phyloP scores from a whole-genome alignment of 768 basidiomycete species.

The Auricularia cornea region DNA sequence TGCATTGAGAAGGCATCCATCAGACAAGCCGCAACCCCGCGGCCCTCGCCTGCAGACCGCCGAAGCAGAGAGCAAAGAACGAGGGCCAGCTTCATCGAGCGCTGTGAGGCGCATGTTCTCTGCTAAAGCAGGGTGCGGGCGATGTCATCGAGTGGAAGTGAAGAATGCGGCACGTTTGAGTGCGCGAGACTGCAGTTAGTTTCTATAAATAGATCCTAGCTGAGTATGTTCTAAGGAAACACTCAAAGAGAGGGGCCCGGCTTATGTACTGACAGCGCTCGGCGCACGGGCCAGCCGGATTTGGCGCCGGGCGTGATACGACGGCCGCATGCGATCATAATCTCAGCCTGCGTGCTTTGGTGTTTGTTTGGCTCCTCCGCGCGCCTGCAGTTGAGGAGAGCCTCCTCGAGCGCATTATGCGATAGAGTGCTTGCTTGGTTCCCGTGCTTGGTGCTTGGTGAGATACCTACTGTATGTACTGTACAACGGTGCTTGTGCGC shows the following conservation, averaged over 20 bases:
- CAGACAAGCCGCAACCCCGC: background rate
- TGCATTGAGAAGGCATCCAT: background rate
- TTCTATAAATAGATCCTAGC: slow-evolving; percentile 3
- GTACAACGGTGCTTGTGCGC: no score
- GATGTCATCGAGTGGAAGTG: background rate
- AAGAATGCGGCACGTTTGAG: slow-evolving; percentile 1
- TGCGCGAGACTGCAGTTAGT: slow-evolving; percentile 1
- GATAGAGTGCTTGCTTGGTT: no score
- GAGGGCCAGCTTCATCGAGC: background rate
- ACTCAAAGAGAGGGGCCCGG: background rate
- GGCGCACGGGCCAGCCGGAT: background rate
- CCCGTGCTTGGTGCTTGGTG: no score
- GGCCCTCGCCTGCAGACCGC: background rate
- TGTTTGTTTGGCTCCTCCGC: no score
- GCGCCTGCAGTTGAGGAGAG: no score
- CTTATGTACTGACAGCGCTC: background rate
- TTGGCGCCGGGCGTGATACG: no score
- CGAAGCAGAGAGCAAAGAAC: background rate
- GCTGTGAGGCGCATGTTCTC: background rate
- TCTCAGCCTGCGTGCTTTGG: no score
- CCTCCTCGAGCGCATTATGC: no score
- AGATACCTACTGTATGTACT: no score
- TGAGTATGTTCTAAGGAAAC: slow-evolving; percentile 1
- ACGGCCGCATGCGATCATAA: no score
- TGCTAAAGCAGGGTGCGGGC: background rate